These are phyloP conservation scores for Linnemannia elongata DNA, from an alignment of 192 early-diverging fungal genomes.

Conservation along the genomic window DNA sequence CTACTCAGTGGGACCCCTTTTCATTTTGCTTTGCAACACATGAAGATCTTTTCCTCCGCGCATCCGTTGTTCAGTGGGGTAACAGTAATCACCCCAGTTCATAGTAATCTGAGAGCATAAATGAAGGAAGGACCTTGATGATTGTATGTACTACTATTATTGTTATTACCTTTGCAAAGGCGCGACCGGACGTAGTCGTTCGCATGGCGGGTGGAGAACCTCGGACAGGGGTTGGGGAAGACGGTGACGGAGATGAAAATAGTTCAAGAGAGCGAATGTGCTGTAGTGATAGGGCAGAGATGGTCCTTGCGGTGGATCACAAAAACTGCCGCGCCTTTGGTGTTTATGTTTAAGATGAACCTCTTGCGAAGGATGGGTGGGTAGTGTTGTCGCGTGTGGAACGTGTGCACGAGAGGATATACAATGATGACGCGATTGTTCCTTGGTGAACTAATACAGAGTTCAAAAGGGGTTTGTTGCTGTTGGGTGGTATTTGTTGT, in stretches of 20 bases:
- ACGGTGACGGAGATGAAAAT: not conserved
- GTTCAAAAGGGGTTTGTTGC: not conserved
- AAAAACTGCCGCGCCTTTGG: not conserved
- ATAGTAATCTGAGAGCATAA: not conserved
- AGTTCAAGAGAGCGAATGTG: not conserved
- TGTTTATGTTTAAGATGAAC: not conserved
- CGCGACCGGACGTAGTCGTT: slow-evolving; percentile 67
- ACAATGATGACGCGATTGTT: no score
- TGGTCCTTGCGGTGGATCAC: no score
- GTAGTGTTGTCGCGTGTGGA: not conserved
- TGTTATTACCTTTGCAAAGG: slow-evolving; percentile 68
- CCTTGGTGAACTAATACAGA: not conserved
- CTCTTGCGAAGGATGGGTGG: not conserved
- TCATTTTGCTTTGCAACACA: not conserved
- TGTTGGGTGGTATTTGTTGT: not conserved
- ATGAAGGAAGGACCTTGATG: not conserved
- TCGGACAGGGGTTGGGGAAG: not conserved
- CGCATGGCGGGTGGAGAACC: slow-evolving; percentile 60
- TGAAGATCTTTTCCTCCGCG: no score
- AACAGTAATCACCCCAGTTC: no score
- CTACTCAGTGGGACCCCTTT: not conserved
- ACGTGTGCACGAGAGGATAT: not conserved
- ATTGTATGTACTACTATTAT: not conserved
- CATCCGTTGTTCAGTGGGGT: no score
- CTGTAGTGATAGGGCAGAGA: not conserved